phyloP scores from a whole-genome alignment of 2,329 filamentous ascomycete species.

The Colletotrichum cordylinicola region DNA sequence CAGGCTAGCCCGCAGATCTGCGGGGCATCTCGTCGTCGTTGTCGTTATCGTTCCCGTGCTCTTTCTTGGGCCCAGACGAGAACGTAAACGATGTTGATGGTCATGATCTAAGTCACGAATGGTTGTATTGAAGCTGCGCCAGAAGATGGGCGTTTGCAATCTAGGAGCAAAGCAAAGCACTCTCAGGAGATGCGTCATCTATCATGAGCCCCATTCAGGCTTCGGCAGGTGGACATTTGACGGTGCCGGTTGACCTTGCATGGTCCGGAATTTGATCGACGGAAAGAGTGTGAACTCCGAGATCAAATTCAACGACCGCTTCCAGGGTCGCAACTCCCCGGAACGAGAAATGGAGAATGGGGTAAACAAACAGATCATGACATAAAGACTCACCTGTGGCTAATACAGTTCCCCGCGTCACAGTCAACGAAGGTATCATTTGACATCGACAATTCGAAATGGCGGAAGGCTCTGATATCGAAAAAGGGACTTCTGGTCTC shows the following conservation, averaged over 20 bases:
- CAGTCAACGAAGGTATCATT: rapidly evolving
- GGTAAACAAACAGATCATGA: rapidly evolving
- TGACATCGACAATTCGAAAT: not conserved
- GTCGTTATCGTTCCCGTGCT: not conserved
- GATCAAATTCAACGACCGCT: not conserved
- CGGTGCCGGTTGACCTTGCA: not conserved
- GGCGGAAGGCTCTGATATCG: not conserved
- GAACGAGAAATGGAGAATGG: not conserved
- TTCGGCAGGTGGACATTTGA: not conserved
- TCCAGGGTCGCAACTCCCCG: rapidly evolving
- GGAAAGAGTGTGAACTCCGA: not conserved
- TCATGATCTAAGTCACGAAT: not conserved
- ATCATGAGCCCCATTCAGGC: not conserved
- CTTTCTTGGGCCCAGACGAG: not conserved
- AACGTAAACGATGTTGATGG: not conserved
- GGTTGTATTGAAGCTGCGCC: not conserved
- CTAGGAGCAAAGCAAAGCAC: not conserved
- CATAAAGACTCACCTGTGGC: rapidly evolving
- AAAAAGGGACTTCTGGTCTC: not conserved
- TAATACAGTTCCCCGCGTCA: rapidly evolving
- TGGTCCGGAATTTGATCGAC: not conserved
- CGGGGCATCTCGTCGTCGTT: not conserved
- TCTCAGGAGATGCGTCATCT: not conserved
- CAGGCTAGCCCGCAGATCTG: not conserved
- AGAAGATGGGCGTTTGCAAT: rapidly evolving